Percentiles rank a stretch among this genome's conserved stretches.
Conservation (phyloP, 2,329 filamentous ascomycete genomes). For the Aspergillus sp. region DNA sequence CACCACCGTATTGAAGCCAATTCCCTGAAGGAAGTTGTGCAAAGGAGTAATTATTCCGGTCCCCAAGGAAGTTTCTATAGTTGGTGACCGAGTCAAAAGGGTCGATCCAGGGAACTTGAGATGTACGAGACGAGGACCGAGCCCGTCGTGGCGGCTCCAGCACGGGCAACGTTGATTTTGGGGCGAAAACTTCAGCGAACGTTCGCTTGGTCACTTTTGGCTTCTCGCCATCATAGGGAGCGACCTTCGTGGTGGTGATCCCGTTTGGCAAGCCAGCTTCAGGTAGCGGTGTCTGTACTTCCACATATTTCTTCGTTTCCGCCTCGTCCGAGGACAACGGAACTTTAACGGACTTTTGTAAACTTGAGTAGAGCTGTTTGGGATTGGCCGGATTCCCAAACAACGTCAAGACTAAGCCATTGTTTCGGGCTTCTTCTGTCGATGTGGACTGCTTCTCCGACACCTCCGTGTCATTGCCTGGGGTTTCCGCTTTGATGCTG, state of each 20-base stretch:
- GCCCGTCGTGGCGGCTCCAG: conserved; percentile 43
- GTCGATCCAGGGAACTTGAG: conserved; percentile 40
- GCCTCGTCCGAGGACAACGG: conserved; percentile 38
- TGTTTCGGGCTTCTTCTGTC: conserved; percentile 46
- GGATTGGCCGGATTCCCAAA: conserved; percentile 72
- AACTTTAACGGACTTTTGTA: conserved; percentile 56
- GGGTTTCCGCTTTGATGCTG: conserved; percentile 34
- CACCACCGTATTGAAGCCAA: conserved; percentile 46
- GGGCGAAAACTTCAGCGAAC: conserved; percentile 47
- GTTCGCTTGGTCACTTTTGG: conserved; percentile 36
- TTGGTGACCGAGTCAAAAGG: conserved; percentile 41
- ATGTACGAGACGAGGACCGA: conserved; percentile 32
- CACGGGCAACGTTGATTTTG: conserved; percentile 37
- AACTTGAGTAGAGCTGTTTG: conserved; percentile 81
- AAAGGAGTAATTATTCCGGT: conserved; percentile 42
- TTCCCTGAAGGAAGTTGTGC: conserved; percentile 40
- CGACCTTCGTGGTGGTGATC: conserved; percentile 66
- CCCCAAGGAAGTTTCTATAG: conserved; percentile 33
- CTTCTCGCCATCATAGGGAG: conserved; percentile 49
- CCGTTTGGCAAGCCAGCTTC: conserved; percentile 72
- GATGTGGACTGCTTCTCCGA: conserved; percentile 36
- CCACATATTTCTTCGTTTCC: conserved; percentile 35
- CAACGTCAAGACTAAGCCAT: conserved; percentile 69
- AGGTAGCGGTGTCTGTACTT: conserved; percentile 53
- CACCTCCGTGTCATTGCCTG: conserved; percentile 37